Evolutionary conservation across 805 yeast genomes (phyloP), one percentile per base, ranked within the genome.

Genomic region (Yarrowia deformans): DNA sequence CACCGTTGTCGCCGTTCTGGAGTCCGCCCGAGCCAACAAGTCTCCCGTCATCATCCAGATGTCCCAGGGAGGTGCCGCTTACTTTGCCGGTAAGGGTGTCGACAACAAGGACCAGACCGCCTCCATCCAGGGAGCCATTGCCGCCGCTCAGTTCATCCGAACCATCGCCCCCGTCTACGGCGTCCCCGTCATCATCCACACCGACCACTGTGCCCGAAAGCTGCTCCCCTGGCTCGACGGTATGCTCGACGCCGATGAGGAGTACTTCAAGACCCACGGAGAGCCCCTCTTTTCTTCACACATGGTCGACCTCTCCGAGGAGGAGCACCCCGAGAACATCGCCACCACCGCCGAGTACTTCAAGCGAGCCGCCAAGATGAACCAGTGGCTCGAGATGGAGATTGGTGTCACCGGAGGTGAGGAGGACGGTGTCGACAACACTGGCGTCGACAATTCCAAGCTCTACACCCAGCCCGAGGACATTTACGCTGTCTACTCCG

Each of bases 361-460:
- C 85, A 85, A 85, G 82, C 91, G 97, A 84, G 92, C 91, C 88
- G 84, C 96, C 81, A 92, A 90, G 84, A 85, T 94, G 88, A 85
- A 87, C 84, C 98, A 94, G 86, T 95, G 95, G 95, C 88, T 95
- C 81, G 99, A 95, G 88, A 95, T 95, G 99, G 99, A 95, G 87
- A 95, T 95, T 81, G 99, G 99, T 88, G 95, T 95, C 88, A 95
- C 99, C 81, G 99, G 99, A 85, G 99, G 99, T 89, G 99, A 95
- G 87, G 99, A 95, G 85, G 99, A 95, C 81, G 99, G 99, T 89
- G 99, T 95, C 79, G 95, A 95, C 90, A 95, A 95, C 88, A 96
- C 94, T 83, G 86, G 88, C 81, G 97, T 91, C 74, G 87, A 87
- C 79, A 90, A 90, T 84, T 93, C 90, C 73, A 81, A 90, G 73